phyloP scores from a whole-genome alignment of 2,329 filamentous ascomycete species.

The Pyricularia pennisetigena region DNA sequence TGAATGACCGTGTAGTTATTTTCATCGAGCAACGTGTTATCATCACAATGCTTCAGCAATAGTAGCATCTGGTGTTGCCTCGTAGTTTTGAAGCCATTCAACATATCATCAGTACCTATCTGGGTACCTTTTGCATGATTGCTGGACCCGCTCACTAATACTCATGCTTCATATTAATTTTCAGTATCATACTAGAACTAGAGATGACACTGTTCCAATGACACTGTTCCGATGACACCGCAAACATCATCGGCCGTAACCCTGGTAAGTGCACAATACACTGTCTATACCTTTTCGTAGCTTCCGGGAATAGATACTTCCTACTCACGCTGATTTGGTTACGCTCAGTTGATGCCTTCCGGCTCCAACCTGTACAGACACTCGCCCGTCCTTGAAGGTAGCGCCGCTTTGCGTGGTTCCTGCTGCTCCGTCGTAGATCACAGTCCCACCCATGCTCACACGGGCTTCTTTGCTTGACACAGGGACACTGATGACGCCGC shows the following conservation, averaged over 20 bases:
- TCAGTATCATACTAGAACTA: background rate
- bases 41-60: too few species aligned
- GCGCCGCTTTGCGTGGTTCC: constrained; percentile 26
- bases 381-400: constrained; percentile 12
- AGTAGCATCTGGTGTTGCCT: too few species aligned
- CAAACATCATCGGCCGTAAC: background rate
- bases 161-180: background rate
- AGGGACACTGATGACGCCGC: constrained; percentile 17
- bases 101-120: too few species aligned
- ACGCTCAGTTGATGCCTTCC: constrained; percentile 7
- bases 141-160: background rate
- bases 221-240: background rate
- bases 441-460: constrained; percentile 12
- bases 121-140: background rate
- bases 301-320: background rate
- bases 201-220: background rate
- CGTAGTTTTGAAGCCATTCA: too few species aligned
- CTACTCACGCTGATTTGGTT: background rate
- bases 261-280: background rate
- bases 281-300: background rate
- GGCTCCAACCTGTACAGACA: constrained; percentile 8
- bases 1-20: too few species aligned
- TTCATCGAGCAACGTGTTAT: too few species aligned
- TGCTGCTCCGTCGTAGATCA: constrained; percentile 8
- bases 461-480: constrained; percentile 7